Evolutionary conservation across 306 rosid species (phyloP), one percentile per base, ranked within the genome.

Genomic region (Astragalus membranaceus): DNA sequence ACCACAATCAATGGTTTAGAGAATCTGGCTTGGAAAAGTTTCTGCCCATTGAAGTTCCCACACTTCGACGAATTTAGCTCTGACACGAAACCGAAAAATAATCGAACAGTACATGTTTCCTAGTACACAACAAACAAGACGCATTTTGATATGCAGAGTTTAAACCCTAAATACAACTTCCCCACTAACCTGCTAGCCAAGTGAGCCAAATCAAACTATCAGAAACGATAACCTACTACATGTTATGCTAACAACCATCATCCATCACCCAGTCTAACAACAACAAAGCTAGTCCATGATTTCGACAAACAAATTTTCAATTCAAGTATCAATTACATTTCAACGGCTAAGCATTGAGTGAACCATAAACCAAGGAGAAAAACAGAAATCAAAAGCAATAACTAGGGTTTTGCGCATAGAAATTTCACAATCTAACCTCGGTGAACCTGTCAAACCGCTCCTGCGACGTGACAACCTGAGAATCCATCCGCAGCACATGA

Each of bases 391-490:
- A 43, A 11, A 60, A 17, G 23, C 26, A 33, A 49, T 57, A 17
- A 43, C 50, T 69, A 80, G 81, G 85, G 86, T 75, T 87, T 64
- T 60, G 36, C 16, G 13, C 36, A 29, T 39, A 68, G 33, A 82
- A 73, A 64, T 17, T 20, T 43, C 33, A 54, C 10, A 67, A 76
- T 59, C 92, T 85, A 70, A 94, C 98, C 86, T 90, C 92, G 20
- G 64, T 82, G 81, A 88, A 87, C 88, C 64, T 86, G 43, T 84
- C 51, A 72, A 80, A 85, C 88, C 79, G 90, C 49, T 70, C 81
- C 3, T 66, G 61, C 48, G 16, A 41, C 5, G 11, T 3, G 7
- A 2, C 41, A 0, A 49, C 54, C 16, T 1, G 15, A 10, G 37
- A 69, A 14, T 11, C 64, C 64, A 83, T 23, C 78, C 53, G 68